Evolutionary conservation across 2,329 filamentous ascomycete genomes (phyloP).

Genomic region (Bisporella sp.): DNA sequence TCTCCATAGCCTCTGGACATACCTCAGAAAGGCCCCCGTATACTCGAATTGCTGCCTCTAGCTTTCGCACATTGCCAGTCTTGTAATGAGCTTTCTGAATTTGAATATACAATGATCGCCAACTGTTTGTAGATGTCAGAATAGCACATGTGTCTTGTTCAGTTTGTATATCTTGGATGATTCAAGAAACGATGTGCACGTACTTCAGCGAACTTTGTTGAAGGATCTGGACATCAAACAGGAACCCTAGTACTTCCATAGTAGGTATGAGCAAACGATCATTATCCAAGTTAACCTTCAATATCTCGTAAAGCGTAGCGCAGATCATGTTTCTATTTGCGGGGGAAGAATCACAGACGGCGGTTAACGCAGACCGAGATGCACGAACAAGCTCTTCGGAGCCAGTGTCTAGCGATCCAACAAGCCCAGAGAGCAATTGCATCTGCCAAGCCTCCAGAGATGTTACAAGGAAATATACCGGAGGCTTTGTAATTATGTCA

Average conservation of each 20-base stretch:
- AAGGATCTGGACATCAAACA: constrained; percentile 58
- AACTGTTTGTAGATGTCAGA: constrained; percentile 26
- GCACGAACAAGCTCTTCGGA: constrained; percentile 68
- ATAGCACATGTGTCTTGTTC: not conserved
- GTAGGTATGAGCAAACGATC: constrained; percentile 70
- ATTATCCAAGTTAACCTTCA: constrained; percentile 42
- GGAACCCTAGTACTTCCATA: constrained; percentile 69
- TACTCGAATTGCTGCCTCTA: constrained; percentile 72
- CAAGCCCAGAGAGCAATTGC: constrained; percentile 57
- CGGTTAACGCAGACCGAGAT: constrained; percentile 57
- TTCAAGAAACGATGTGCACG: constrained; percentile 1
- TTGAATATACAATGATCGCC: constrained; percentile 57
- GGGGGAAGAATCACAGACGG: constrained; percentile 35
- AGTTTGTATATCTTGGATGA: no score
- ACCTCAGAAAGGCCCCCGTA: constrained; percentile 62
- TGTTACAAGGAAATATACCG: constrained; percentile 4
- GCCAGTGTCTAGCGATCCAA: constrained; percentile 70
- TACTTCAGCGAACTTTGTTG: constrained; percentile 30
- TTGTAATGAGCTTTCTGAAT: constrained; percentile 79
- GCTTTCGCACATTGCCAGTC: constrained; percentile 71
- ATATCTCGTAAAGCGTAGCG: constrained; percentile 44
- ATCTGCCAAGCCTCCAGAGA: constrained; percentile 18
- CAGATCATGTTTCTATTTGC: constrained; percentile 36
- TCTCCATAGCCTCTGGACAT: constrained; percentile 45
- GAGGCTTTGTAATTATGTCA: constrained; percentile 3